Conservation (phyloP, 805 yeast genomes). For the Kluyveromyces wickerhamii region DNA sequence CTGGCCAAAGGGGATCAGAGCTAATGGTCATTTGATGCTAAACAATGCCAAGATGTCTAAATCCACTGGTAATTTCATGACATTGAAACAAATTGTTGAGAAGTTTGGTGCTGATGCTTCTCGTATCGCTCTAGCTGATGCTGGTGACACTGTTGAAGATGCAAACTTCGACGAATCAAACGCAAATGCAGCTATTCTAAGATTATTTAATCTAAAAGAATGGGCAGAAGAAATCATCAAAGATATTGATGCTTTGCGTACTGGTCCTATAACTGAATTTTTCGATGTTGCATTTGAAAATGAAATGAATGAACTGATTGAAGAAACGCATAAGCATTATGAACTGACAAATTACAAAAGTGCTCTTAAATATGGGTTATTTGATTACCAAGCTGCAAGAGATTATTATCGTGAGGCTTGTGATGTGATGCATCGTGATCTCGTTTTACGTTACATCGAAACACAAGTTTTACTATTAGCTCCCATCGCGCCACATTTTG, state of each 20-base stretch:
- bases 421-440: slow-evolving; percentile 69
- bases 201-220: slow-evolving; percentile 85
- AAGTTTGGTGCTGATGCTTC: slow-evolving; percentile 98
- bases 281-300: slow-evolving; percentile 87
- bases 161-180: slow-evolving; percentile 95
- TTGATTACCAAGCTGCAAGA: slow-evolving; percentile 91
- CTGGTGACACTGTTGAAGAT: slow-evolving; percentile 95
- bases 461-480: slow-evolving; percentile 75
- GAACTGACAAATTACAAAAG: slow-evolving; percentile 70
- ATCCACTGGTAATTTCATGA: slow-evolving; percentile 94
- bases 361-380: slow-evolving; percentile 85
- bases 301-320: slow-evolving; percentile 80
- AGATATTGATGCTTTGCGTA: slow-evolving; percentile 44
- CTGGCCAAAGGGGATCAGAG: slow-evolving; percentile 94
- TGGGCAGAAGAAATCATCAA: slow-evolving; percentile 81
- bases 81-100: slow-evolving; percentile 71
- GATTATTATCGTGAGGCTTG: slow-evolving; percentile 87
- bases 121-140: slow-evolving; percentile 96
- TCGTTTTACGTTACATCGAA: slow-evolving; percentile 76
- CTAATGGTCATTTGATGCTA: slow-evolving; percentile 90
- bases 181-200: slow-evolving; percentile 95
- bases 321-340: slow-evolving; percentile 65
- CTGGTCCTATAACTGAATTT: slow-evolving; percentile 48
- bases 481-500: slow-evolving; percentile 94
- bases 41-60: slow-evolving; percentile 98